Percentiles rank a stretch among this genome's conserved stretches.
Conservation (phyloP, 1,284 basidiomycete species). For the Ganoderma multipileum region DNA sequence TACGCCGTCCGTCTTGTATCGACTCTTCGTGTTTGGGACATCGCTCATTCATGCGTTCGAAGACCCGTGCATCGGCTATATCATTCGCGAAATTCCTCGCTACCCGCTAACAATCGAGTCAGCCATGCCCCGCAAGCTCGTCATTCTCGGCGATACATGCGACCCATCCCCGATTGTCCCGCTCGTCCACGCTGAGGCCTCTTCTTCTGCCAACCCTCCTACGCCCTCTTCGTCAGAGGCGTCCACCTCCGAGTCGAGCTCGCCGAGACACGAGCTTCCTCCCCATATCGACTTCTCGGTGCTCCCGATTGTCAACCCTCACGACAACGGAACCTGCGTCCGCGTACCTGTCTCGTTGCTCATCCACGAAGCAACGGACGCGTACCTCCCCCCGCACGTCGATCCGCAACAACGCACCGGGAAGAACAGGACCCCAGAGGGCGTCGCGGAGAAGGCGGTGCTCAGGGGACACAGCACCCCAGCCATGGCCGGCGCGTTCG, state of each 20-base stretch:
- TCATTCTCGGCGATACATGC: slow-evolving; percentile 69
- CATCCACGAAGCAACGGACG: slow-evolving; percentile 89
- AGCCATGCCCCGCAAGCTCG: slow-evolving; percentile 54
- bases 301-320: slow-evolving; percentile 16
- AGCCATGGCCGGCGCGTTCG: slow-evolving; percentile 83
- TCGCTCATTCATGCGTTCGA: neutral
- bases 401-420: slow-evolving; percentile 51
- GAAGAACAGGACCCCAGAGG: slow-evolving; percentile 48
- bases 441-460: slow-evolving; percentile 63
- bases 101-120: slow-evolving; percentile 42
- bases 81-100: slow-evolving; percentile 69
- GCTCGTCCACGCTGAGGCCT: slow-evolving; percentile 48
- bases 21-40: no score
- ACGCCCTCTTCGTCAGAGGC: neutral
- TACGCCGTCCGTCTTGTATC: slow-evolving; percentile 41
- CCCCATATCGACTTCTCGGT: slow-evolving; percentile 6
- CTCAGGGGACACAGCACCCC: slow-evolving; percentile 86
- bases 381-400: slow-evolving; percentile 66
- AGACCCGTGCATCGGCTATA: slow-evolving; percentile 88
- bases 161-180: slow-evolving; percentile 66
- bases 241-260: neutral
- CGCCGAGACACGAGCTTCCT: neutral
- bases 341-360: slow-evolving; percentile 48
- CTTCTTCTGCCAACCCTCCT: neutral
- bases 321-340: slow-evolving; percentile 4